A percentile compares a stretch with the other conserved stretches of the same genome.
Conservation (phyloP, 345 rosid species). For the Iberis pinnata region DNA sequence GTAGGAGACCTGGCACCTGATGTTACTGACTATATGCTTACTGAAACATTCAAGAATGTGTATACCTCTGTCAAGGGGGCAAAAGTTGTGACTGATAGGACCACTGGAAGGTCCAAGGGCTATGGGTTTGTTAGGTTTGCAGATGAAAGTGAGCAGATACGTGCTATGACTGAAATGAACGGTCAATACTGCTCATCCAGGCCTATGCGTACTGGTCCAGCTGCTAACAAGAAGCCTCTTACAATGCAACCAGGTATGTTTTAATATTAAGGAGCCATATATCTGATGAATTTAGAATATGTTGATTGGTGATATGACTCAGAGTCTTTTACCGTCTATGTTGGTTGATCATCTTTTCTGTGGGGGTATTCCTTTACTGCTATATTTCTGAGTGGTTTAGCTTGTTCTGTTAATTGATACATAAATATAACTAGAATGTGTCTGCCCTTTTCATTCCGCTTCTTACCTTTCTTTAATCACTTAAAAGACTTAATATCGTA, state of each 20-base stretch:
- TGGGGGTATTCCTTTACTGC: slow-evolving; percentile 2
- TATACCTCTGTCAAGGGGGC: slow-evolving; percentile 44
- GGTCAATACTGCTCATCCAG: slow-evolving; percentile 74
- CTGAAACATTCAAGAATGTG: slow-evolving; percentile 58
- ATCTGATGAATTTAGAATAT: background rate
- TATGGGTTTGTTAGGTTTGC: slow-evolving; percentile 89
- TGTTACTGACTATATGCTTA: slow-evolving; percentile 67
- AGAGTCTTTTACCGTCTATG: too few species aligned
- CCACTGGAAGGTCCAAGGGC: slow-evolving; percentile 88
- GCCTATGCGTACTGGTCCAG: slow-evolving; percentile 93
- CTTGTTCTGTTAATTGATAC: slow-evolving; percentile 36
- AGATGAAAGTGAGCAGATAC: slow-evolving; percentile 75
- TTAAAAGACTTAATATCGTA: slow-evolving; percentile 47
- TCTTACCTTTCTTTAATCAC: slow-evolving; percentile 53
- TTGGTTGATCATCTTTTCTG: background rate
- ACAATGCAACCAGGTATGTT: slow-evolving; percentile 64
- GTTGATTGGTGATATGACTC: slow-evolving; percentile 3
- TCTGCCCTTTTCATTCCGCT: slow-evolving; percentile 47
- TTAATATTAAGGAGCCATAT: background rate
- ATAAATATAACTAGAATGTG: slow-evolving; percentile 30
- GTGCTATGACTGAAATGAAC: slow-evolving; percentile 91
- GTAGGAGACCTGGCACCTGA: slow-evolving; percentile 95
- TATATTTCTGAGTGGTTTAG: slow-evolving; percentile 9
- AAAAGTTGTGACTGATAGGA: slow-evolving; percentile 52
- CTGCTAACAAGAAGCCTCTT: slow-evolving; percentile 71